Evolutionary conservation across 1,284 basidiomycete species (phyloP).

Genomic region (Cerioporus squamosus): DNA sequence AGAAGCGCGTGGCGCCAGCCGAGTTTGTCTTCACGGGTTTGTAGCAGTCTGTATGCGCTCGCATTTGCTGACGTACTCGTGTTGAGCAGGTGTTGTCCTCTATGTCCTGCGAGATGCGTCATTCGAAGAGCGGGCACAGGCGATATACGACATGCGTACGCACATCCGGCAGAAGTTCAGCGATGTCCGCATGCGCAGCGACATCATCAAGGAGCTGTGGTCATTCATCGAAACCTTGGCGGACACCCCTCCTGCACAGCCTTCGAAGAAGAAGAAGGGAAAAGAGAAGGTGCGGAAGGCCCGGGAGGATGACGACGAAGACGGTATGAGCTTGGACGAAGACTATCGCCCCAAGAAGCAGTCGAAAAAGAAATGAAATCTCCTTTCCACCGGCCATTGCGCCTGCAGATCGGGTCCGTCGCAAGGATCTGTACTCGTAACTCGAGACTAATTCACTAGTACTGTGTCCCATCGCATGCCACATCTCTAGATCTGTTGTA

Average conservation of each 20-base stretch:
- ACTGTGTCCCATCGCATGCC: no score
- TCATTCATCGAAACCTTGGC: conserved; percentile 46
- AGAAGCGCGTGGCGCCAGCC: conserved; percentile 66
- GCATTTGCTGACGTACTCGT: neutral
- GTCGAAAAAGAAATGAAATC: conserved; percentile 14
- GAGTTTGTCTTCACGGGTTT: conserved; percentile 78
- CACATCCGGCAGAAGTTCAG: conserved; percentile 54
- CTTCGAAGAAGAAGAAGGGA: conserved; percentile 19
- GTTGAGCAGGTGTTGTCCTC: conserved; percentile 56
- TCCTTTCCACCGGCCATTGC: no score
- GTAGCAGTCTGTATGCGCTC: conserved; percentile 15
- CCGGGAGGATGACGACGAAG: conserved; percentile 22
- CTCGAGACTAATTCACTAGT: no score
- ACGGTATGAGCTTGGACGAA: conserved; percentile 16
- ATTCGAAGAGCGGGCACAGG: conserved; percentile 50
- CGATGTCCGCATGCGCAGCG: conserved; percentile 64
- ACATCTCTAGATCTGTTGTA: no score
- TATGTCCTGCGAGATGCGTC: conserved; percentile 49
- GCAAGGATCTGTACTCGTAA: no score
- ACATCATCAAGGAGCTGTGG: conserved; percentile 61
- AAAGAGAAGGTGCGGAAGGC: conserved; percentile 13
- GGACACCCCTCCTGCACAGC: neutral
- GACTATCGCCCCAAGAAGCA: conserved; percentile 10
- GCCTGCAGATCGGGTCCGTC: no score
- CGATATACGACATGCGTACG: conserved; percentile 56